phyloP scores from a whole-genome alignment of 1,139 yeast species.

The Candida sanyaensis region DNA sequence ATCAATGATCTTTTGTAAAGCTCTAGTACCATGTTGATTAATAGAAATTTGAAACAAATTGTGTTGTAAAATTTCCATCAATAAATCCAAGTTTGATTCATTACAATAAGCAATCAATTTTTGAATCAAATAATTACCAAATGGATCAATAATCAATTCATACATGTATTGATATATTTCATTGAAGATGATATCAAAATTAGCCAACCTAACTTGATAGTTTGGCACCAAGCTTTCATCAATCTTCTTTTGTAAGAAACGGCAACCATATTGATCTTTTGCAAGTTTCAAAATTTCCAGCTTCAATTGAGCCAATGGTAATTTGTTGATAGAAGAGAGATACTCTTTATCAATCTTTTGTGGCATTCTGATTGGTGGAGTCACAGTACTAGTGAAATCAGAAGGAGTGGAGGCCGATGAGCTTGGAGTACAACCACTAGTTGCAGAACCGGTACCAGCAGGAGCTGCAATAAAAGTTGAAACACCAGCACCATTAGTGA shows the following conservation, averaged over 20 bases:
- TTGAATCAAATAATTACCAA: conserved; percentile 95
- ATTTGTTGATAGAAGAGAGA: conserved; percentile 36
- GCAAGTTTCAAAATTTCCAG: conserved; percentile 39
- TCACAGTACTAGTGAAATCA: conserved; percentile 5
- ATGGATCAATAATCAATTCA: conserved; percentile 62
- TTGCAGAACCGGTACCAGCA: conserved; percentile 8
- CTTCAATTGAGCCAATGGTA: conserved; percentile 37
- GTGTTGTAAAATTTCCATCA: conserved; percentile 39
- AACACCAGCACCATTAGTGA: conserved; percentile 5
- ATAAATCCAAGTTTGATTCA: conserved; percentile 37
- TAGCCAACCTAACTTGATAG: conserved; percentile 30
- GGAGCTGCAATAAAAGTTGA: conserved; percentile 7
- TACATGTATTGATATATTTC: conserved; percentile 41
- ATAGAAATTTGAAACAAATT: conserved; percentile 49
- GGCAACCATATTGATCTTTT: conserved; percentile 51
- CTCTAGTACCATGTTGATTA: conserved; percentile 93
- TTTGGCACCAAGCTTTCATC: conserved; percentile 41
- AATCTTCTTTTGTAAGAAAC: conserved; percentile 48
- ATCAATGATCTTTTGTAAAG: conserved; percentile 72
- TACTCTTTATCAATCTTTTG: conserved; percentile 45
- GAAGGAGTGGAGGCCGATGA: conserved; percentile 12
- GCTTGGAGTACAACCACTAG: conserved; percentile 7
- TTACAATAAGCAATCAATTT: conserved; percentile 65
- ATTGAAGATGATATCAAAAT: conserved; percentile 44
- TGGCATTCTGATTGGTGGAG: conserved; percentile 10